phyloP scores from a whole-genome alignment of 2,329 filamentous ascomycete species.

The Paecilomyces niveus region DNA sequence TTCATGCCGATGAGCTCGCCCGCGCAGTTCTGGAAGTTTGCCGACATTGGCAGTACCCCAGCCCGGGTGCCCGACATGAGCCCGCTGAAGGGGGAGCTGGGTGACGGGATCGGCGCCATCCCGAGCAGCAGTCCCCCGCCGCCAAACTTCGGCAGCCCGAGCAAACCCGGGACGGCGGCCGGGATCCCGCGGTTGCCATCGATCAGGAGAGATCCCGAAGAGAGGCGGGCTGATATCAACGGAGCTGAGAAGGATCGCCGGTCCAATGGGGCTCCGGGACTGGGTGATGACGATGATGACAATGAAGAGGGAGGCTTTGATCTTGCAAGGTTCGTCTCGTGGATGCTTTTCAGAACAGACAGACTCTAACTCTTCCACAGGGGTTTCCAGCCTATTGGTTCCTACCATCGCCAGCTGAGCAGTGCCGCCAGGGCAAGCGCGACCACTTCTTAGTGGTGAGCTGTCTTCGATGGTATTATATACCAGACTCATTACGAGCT shows the following conservation, averaged over 20 bases:
- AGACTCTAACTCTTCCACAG: slow-evolving; percentile 17
- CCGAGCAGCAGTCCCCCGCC: slow-evolving; percentile 44
- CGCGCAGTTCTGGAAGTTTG: slow-evolving; percentile 45
- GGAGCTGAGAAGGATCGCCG: slow-evolving; percentile 11
- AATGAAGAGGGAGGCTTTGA: slow-evolving; percentile 39
- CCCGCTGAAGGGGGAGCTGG: slow-evolving; percentile 37
- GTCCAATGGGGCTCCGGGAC: slow-evolving; percentile 3
- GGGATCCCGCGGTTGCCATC: slow-evolving; percentile 23
- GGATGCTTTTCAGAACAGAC: neutral
- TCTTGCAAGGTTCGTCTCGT: slow-evolving; percentile 34
- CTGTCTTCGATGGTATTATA: neutral
- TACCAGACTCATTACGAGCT: neutral
- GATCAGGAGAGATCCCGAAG: slow-evolving; percentile 20
- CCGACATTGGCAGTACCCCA: slow-evolving; percentile 40
- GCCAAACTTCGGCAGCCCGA: slow-evolving; percentile 38
- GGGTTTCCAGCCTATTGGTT: slow-evolving; percentile 43
- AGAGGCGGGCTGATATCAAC: slow-evolving; percentile 5
- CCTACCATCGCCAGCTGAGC: slow-evolving; percentile 37
- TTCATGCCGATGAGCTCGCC: slow-evolving; percentile 47
- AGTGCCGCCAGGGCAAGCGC: slow-evolving; percentile 30
- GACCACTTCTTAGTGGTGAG: slow-evolving; percentile 8
- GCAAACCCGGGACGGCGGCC: slow-evolving; percentile 31
- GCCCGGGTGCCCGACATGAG: slow-evolving; percentile 39
- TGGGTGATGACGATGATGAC: slow-evolving; percentile 32
- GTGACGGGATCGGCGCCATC: slow-evolving; percentile 29